Evolutionary conservation across 1,284 basidiomycete species (phyloP).

Genomic region (Fomitopsis betulina): DNA sequence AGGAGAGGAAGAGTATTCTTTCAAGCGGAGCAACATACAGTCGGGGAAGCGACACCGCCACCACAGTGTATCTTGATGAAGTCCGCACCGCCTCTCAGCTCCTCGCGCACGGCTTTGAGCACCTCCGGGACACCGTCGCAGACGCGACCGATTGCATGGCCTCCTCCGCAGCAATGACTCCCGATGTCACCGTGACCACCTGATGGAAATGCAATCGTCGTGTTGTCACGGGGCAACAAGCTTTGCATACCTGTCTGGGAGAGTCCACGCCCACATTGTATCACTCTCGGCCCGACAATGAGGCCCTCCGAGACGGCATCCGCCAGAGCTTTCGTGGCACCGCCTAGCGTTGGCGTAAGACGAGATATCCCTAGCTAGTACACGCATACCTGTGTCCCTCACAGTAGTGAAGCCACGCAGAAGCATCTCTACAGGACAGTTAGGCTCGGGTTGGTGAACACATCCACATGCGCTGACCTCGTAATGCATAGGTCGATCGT

Average conservation of each 20-base stretch:
- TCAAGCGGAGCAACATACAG: conserved; percentile 11
- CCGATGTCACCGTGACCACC: conserved; percentile 39
- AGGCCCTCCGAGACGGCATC: conserved; percentile 39
- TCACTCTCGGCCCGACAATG: conserved; percentile 36
- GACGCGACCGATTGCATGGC: conserved; percentile 27
- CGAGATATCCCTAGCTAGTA: not conserved
- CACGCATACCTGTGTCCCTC: conserved; percentile 35
- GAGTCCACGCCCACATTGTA: conserved; percentile 41
- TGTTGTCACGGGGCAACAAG: not conserved
- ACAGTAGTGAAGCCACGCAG: conserved; percentile 44
- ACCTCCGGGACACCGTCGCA: conserved; percentile 38
- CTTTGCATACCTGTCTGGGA: conserved; percentile 36
- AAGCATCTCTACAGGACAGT: conserved; percentile 34
- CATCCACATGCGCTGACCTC: conserved; percentile 17
- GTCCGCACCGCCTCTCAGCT: conserved; percentile 42
- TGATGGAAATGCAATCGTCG: conserved; percentile 1
- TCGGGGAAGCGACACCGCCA: conserved; percentile 40
- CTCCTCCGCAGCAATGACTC: conserved; percentile 37
- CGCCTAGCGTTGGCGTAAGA: conserved; percentile 17
- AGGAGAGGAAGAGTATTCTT: not conserved
- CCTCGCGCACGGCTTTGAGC: conserved; percentile 37
- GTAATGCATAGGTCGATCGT: conserved; percentile 35
- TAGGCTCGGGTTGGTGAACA: not conserved
- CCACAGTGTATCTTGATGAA: conserved; percentile 41
- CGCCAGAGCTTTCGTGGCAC: conserved; percentile 39